Evolutionary conservation across 345 rosid species (phyloP).

Genomic region (Populus nigra): DNA sequence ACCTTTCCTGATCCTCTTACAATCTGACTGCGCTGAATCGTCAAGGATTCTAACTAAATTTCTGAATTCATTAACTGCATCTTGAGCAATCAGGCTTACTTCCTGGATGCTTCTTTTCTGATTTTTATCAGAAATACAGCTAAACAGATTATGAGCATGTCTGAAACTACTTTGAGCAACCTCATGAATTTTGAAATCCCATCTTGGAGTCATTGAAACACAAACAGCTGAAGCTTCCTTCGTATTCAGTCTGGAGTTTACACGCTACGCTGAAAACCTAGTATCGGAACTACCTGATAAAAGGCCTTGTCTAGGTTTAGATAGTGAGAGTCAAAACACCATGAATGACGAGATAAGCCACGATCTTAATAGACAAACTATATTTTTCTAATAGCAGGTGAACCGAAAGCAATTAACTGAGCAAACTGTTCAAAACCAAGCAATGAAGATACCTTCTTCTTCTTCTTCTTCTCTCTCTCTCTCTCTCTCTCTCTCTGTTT

Average conservation of each 20-base stretch:
- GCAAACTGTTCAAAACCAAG: neutral
- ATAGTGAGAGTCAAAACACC: neutral
- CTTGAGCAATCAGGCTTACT: slow-evolving; percentile 24
- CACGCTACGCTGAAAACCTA: neutral
- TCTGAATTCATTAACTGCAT: slow-evolving; percentile 26
- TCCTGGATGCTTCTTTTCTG: slow-evolving; percentile 29
- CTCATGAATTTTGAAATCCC: slow-evolving; percentile 28
- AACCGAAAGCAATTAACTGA: neutral
- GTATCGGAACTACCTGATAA: neutral
- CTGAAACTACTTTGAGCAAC: slow-evolving; percentile 32
- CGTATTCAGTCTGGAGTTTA: neutral
- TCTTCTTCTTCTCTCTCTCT: too few relatives aligned
- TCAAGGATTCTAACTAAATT: slow-evolving; percentile 29
- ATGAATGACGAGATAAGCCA: neutral
- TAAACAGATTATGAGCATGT: slow-evolving; percentile 21
- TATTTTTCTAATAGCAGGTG: slow-evolving; percentile 1
- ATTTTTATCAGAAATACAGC: slow-evolving; percentile 28
- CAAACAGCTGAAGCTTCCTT: slow-evolving; percentile 16
- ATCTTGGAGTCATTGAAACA: slow-evolving; percentile 23
- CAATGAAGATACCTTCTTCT: neutral
- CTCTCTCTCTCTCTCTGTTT: neutral
- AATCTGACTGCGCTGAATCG: slow-evolving; percentile 16
- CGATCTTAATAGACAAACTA: neutral
- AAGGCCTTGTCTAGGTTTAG: neutral
- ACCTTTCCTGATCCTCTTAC: slow-evolving; percentile 37